phyloP scores from a whole-genome alignment of 148 eudicot species.

The Linanthus parryae region DNA sequence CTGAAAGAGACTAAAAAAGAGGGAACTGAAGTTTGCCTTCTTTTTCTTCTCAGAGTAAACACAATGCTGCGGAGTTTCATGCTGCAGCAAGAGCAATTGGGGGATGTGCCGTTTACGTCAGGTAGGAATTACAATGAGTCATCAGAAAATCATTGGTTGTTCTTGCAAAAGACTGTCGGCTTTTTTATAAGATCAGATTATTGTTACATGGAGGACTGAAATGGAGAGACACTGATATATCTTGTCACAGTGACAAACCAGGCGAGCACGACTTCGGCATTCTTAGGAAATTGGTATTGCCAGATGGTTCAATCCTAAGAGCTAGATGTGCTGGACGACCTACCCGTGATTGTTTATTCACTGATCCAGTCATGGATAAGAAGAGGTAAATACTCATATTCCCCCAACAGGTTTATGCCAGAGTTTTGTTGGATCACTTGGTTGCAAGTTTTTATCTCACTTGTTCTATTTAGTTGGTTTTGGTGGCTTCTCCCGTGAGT shows the following conservation, averaged over 20 bases:
- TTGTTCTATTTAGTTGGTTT: too few species aligned
- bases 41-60: constrained; percentile 37
- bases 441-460: too few species aligned
- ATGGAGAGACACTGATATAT: not conserved
- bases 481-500: not conserved
- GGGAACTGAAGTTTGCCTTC: too few species aligned
- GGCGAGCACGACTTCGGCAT: constrained; percentile 47
- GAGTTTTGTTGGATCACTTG: too few species aligned
- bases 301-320: constrained; percentile 54
- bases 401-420: too few species aligned
- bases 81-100: constrained; percentile 55
- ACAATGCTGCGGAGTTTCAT: constrained; percentile 47
- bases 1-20: too few species aligned
- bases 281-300: constrained; percentile 43
- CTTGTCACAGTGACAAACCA: constrained; percentile 46
- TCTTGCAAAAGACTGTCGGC: not conserved
- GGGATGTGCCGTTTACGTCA: constrained; percentile 57
- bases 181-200: too few species aligned
- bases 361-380: constrained; percentile 54
- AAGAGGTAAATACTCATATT: constrained; percentile 29
- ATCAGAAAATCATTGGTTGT: not conserved
- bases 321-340: constrained; percentile 54
- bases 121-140: constrained; percentile 18
- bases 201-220: not conserved
- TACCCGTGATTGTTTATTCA: constrained; percentile 54